Percentiles rank a stretch among this genome's conserved stretches.
Conservation (phyloP, 225 moss, liverwort and hornwort species). For the Asterella californica region DNA sequence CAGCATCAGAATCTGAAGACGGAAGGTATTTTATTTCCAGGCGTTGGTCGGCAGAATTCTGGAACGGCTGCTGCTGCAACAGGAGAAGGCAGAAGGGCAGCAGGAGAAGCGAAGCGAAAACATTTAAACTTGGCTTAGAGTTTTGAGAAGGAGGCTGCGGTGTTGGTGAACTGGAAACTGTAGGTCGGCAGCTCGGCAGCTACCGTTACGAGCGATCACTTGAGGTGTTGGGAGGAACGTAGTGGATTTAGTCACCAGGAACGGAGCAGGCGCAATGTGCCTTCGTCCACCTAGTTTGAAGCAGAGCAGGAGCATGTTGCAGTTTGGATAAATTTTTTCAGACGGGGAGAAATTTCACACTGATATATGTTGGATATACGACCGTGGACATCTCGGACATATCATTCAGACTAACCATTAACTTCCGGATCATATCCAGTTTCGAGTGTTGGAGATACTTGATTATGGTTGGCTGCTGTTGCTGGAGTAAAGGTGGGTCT, state of each 20-base stretch:
- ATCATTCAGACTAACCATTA: background rate
- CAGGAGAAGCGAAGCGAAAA: no score
- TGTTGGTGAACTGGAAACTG: background rate
- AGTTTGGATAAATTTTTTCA: background rate
- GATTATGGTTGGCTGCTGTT: conserved; percentile 7
- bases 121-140: background rate
- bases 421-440: background rate
- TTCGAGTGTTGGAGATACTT: background rate
- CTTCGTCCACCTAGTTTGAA: background rate
- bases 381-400: background rate
- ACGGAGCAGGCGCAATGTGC: background rate
- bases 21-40: background rate
- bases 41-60: background rate
- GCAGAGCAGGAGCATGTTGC: background rate
- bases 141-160: background rate
- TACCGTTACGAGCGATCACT: no score
- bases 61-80: background rate
- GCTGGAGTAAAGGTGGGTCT: conserved; percentile 5
- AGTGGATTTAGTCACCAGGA: background rate
- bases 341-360: background rate
- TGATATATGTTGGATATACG: background rate
- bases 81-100: background rate
- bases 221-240: background rate
- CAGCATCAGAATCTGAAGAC: background rate
- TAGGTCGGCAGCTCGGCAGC: background rate